Conservation (phyloP, 371 early-diverging fungal species). For the Entomophthora muscae region DNA sequence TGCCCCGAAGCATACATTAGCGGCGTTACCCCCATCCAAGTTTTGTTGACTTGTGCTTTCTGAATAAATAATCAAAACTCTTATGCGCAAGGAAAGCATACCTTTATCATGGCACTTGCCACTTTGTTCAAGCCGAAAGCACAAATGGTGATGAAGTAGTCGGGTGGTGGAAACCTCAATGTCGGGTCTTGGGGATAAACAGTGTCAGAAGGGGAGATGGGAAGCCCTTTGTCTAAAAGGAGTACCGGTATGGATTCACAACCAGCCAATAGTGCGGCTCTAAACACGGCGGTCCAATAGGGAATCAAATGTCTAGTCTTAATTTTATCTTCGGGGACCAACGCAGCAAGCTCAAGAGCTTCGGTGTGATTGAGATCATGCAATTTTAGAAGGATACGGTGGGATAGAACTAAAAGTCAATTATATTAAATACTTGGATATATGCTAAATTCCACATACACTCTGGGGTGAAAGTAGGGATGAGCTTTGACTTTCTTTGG, state of each 20-base stretch:
- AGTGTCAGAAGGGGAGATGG: neutral
- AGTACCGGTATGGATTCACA: neutral
- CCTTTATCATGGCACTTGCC: constrained; percentile 2
- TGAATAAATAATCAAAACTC: neutral
- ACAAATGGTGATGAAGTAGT: neutral
- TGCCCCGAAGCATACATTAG: neutral
- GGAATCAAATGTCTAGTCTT: neutral
- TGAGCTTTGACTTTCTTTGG: neutral
- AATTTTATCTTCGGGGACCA: neutral
- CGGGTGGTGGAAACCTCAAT: neutral
- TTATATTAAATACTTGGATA: neutral
- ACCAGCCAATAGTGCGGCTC: neutral
- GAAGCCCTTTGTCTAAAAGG: neutral
- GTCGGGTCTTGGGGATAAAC: neutral
- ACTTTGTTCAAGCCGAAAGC: neutral
- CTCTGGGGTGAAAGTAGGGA: neutral
- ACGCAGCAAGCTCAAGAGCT: neutral
- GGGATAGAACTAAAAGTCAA: neutral
- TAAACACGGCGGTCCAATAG: neutral
- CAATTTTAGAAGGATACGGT: neutral
- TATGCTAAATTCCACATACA: neutral
- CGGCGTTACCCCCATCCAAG: neutral
- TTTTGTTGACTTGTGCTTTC: constrained; percentile 1
- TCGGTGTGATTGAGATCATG: neutral
- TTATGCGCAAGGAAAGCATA: neutral